Evolutionary conservation across 306 rosid genomes (phyloP).

Genomic region (Trifolium fragiferum): DNA sequence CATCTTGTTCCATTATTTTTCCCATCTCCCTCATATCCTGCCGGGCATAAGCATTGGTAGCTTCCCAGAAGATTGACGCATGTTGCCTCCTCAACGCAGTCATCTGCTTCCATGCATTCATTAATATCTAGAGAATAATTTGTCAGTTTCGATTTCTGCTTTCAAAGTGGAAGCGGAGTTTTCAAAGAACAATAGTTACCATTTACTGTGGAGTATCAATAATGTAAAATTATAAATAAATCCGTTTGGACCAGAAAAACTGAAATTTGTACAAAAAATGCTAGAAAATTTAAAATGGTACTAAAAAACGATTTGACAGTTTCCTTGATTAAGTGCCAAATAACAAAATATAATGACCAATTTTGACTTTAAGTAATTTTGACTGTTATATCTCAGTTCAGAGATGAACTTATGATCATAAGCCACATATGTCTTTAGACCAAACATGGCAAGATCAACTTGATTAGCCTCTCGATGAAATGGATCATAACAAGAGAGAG

Average conservation of each 20-base stretch:
- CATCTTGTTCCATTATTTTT: constrained; percentile 29
- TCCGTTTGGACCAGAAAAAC: not conserved
- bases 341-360: not conserved
- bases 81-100: constrained; percentile 1
- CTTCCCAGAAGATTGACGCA: constrained; percentile 36
- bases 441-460: not conserved
- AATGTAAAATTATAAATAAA: not conserved
- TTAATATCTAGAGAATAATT: constrained; percentile 36
- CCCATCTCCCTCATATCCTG: constrained; percentile 40
- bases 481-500: not conserved
- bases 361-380: not conserved
- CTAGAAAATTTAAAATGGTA: not conserved
- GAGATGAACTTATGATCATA: too few species aligned
- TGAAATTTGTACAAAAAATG: not conserved
- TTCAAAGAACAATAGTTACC: not conserved
- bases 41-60: constrained; percentile 36
- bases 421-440: too few species aligned
- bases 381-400: too few species aligned
- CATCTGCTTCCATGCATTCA: constrained; percentile 40
- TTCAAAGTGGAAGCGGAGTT: not conserved
- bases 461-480: not conserved
- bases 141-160: not conserved
- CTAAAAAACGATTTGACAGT: not conserved
- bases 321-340: not conserved
- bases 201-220: not conserved